Percentiles rank a stretch among this genome's conserved stretches.
Conservation (phyloP, 75 land plant species). For the Pinus taeda region DNA sequence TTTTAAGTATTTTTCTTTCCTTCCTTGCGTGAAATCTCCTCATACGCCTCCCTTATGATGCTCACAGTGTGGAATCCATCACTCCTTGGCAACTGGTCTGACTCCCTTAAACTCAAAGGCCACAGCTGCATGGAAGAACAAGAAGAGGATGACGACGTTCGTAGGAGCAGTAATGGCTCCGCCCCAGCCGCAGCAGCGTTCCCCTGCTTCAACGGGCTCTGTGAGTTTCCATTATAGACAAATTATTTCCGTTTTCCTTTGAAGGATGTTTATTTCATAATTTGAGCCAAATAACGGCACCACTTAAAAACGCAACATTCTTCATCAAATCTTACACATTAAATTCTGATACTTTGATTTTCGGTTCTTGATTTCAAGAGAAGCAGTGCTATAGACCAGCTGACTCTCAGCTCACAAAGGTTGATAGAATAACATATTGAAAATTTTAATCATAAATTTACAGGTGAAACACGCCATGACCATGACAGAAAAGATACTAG, state of each 20-base stretch:
- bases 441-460: not conserved
- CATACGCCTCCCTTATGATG: not conserved
- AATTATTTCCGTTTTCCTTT: not conserved
- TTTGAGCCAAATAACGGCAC: no score
- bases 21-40: not conserved
- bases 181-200: constrained; percentile 42
- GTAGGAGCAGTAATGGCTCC: constrained; percentile 53
- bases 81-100: not conserved
- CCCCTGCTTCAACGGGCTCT: constrained; percentile 64
- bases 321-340: no score
- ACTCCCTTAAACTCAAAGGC: not conserved
- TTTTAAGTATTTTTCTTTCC: not conserved
- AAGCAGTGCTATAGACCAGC: no score
- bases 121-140: not conserved
- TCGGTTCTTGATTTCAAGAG: no score
- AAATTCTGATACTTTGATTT: no score
- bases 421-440: no score
- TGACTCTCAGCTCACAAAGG: no score
- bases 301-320: no score
- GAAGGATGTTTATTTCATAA: not conserved
- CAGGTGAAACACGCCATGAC: constrained; percentile 95
- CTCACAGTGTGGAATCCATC: not conserved
- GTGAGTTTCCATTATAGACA: constrained; percentile 23
- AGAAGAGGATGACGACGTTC: not conserved
- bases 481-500: constrained; percentile 94